Conservation (phyloP, 345 rosid genomes). For the Boechera retrofracta region DNA sequence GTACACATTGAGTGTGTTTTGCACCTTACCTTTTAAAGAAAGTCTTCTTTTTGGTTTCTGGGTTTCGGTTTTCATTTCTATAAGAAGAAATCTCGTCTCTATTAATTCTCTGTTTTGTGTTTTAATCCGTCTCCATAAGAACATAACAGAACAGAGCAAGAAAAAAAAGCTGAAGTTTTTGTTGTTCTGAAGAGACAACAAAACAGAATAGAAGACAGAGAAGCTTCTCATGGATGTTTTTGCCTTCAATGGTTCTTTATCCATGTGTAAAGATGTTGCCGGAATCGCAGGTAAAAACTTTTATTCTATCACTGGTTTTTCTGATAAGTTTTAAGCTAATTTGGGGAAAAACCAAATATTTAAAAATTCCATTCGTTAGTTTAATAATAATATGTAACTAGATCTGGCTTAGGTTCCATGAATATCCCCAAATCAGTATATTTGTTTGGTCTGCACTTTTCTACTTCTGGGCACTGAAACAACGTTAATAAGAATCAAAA, state of each 20-base stretch:
- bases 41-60: neutral
- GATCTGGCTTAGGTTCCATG: constrained; percentile 31
- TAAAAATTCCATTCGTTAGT: neutral
- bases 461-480: neutral
- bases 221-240: constrained; percentile 55
- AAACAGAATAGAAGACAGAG: neutral
- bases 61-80: neutral
- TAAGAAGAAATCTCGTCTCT: neutral
- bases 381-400: neutral
- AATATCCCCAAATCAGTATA: constrained; percentile 16
- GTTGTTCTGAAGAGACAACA: neutral
- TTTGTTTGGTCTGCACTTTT: neutral
- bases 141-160: constrained; percentile 34
- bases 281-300: constrained; percentile 62
- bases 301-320: neutral
- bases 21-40: constrained; percentile 25
- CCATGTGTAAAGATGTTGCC: constrained; percentile 62
- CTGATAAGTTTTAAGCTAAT: constrained; percentile 4
- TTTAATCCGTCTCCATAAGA: neutral
- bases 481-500: neutral
- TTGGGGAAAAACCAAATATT: neutral
- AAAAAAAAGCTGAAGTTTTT: constrained; percentile 10
- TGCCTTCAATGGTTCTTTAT: constrained; percentile 29
- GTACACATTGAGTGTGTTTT: constrained; percentile 24
- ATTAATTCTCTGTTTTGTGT: neutral